phyloP scores from a whole-genome alignment of 2,329 filamentous ascomycete species.

The Hypoxylon sp. region DNA sequence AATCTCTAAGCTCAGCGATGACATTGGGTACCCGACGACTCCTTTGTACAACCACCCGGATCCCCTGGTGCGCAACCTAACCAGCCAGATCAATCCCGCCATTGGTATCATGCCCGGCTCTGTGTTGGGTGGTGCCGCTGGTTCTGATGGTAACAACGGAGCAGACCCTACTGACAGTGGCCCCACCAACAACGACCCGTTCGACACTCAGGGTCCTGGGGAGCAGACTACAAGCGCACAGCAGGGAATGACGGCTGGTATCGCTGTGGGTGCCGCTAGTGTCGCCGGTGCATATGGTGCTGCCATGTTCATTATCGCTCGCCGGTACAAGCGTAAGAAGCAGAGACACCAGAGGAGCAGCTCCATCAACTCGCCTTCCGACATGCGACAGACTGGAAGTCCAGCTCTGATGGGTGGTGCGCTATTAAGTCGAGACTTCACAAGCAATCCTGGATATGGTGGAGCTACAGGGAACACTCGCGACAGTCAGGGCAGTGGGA shows the following conservation, averaged over 20 bases:
- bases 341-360: conserved; percentile 80
- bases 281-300: conserved; percentile 90
- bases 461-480: conserved; percentile 58
- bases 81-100: conserved; percentile 84
- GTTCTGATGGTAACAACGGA: conserved; percentile 55
- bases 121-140: conserved; percentile 56
- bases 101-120: conserved; percentile 73
- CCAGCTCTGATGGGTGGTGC: conserved; percentile 79
- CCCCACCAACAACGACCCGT: conserved; percentile 55
- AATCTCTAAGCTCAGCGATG: conserved; percentile 74
- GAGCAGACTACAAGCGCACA: conserved; percentile 66
- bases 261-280: conserved; percentile 81
- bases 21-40: conserved; percentile 79
- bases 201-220: conserved; percentile 56
- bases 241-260: conserved; percentile 73
- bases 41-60: conserved; percentile 78
- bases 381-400: conserved; percentile 68
- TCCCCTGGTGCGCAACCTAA: conserved; percentile 76
- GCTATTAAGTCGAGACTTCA: conserved; percentile 68
- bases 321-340: conserved; percentile 89
- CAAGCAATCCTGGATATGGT: conserved; percentile 60
- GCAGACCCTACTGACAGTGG: conserved; percentile 52
- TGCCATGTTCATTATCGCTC: conserved; percentile 93
- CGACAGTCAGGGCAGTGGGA: conserved; percentile 76
- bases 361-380: conserved; percentile 72